Evolutionary conservation across 2,329 filamentous ascomycete species (phyloP).

Genomic region (Zarea fungicola): DNA sequence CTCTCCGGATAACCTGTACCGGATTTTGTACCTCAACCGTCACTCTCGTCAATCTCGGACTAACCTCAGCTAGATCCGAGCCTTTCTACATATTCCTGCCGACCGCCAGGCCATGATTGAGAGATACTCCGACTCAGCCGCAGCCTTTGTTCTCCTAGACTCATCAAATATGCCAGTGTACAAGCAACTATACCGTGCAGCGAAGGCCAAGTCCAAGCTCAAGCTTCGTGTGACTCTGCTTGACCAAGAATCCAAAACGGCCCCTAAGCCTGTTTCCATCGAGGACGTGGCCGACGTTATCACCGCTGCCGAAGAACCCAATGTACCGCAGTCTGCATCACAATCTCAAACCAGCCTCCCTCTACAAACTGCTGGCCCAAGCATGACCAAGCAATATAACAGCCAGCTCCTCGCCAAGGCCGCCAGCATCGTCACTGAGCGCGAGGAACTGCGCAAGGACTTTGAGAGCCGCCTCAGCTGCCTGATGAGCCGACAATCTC

Average conservation of each 20-base stretch:
- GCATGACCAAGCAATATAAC: constrained; percentile 25
- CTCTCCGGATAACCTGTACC: too few relatives aligned
- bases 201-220: constrained; percentile 97
- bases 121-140: constrained; percentile 92
- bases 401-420: constrained; percentile 23
- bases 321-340: constrained; percentile 19
- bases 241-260: constrained; percentile 25
- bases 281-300: constrained; percentile 43
- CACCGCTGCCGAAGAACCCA: constrained; percentile 17
- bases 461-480: constrained; percentile 24
- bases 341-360: constrained; percentile 20
- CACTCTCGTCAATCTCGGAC: not conserved
- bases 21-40: not conserved
- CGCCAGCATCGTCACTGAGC: constrained; percentile 20
- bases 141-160: constrained; percentile 73
- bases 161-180: constrained; percentile 74
- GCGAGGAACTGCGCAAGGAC: constrained; percentile 20
- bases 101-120: constrained; percentile 59
- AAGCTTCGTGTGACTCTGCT: constrained; percentile 68
- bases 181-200: constrained; percentile 93
- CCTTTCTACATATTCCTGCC: constrained; percentile 29
- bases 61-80: constrained; percentile 27
- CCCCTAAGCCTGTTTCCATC: constrained; percentile 40
- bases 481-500: constrained; percentile 19
- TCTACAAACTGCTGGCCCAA: constrained; percentile 18